Evolutionary conservation across 192 early-diverging fungal species (phyloP).

Genomic region (Backusella psychrophila): DNA sequence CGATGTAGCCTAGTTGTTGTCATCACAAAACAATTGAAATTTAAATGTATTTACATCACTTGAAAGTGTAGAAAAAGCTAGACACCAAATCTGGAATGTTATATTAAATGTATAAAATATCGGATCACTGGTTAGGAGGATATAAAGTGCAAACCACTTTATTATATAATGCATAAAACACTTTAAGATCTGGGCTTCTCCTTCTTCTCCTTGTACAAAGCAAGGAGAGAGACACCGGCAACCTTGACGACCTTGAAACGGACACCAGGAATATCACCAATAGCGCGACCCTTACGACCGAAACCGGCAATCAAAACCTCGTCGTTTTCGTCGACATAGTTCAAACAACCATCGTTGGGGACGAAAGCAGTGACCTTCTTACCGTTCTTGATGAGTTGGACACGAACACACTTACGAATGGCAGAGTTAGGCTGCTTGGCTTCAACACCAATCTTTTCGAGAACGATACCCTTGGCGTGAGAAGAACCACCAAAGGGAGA

Average conservation of each 20-base stretch:
- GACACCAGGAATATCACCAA: conserved; percentile 99
- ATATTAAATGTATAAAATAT: neutral
- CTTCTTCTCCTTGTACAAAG: conserved; percentile 99
- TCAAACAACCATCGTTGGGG: conserved; percentile 99
- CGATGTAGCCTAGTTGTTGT: neutral
- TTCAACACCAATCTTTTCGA: conserved; percentile 99
- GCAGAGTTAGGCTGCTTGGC: conserved; percentile 99
- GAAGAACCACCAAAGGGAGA: conserved; percentile 99
- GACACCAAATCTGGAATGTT: neutral
- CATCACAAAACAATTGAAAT: too few relatives aligned
- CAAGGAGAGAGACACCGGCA: conserved; percentile 97
- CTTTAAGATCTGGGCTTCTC: conserved; percentile 96
- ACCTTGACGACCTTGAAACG: conserved; percentile 99
- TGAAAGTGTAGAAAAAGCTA: too few relatives aligned
- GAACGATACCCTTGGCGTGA: conserved; percentile 99
- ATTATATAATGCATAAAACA: neutral
- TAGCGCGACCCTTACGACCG: conserved; percentile 99
- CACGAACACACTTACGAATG: conserved; percentile 99
- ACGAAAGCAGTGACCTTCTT: conserved; percentile 99
- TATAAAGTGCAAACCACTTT: neutral
- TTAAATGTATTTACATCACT: too few relatives aligned
- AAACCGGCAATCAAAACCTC: conserved; percentile 99
- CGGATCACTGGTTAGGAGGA: neutral
- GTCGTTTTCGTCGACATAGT: conserved; percentile 99
- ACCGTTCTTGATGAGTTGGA: conserved; percentile 99